phyloP scores from a whole-genome alignment of 2,329 filamentous ascomycete genomes.

The Parascedosporium putredinis region DNA sequence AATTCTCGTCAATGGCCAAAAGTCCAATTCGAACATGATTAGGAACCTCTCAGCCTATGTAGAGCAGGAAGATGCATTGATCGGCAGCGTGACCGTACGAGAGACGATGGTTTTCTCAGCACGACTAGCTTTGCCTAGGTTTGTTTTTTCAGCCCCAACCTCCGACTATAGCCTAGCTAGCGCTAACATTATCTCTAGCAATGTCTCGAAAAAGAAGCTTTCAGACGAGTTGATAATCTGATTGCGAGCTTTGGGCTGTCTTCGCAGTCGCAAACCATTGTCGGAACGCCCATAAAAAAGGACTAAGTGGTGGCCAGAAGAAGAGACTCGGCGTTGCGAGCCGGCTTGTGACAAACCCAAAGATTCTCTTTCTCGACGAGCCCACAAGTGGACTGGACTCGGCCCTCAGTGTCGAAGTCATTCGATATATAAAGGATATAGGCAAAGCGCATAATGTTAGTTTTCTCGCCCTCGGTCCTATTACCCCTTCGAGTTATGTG shows the following conservation, averaged over 20 bases:
- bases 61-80: constrained; percentile 78
- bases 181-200: constrained; percentile 14
- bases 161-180: not conserved
- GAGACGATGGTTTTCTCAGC: constrained; percentile 75
- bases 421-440: constrained; percentile 59
- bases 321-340: constrained; percentile 68
- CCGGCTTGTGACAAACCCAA: constrained; percentile 70
- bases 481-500: not conserved
- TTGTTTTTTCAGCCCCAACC: constrained; percentile 13
- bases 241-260: constrained; percentile 64
- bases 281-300: constrained; percentile 79
- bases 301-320: constrained; percentile 79
- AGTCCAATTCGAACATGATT: constrained; percentile 37
- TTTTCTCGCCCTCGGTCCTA: not conserved
- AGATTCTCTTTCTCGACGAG: constrained; percentile 74
- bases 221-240: constrained; percentile 53
- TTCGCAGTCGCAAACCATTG: constrained; percentile 57
- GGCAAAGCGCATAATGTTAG: constrained; percentile 55
- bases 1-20: constrained; percentile 49
- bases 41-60: constrained; percentile 65
- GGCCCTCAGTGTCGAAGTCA: constrained; percentile 64
- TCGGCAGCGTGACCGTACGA: constrained; percentile 67
- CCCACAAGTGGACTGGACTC: constrained; percentile 79
- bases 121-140: constrained; percentile 50
- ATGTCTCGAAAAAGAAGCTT: constrained; percentile 41